Percentiles rank a stretch among this genome's conserved stretches.
phyloP scores from a whole-genome alignment of 2,329 filamentous ascomycete species.

The Spiromastix sp. region DNA sequence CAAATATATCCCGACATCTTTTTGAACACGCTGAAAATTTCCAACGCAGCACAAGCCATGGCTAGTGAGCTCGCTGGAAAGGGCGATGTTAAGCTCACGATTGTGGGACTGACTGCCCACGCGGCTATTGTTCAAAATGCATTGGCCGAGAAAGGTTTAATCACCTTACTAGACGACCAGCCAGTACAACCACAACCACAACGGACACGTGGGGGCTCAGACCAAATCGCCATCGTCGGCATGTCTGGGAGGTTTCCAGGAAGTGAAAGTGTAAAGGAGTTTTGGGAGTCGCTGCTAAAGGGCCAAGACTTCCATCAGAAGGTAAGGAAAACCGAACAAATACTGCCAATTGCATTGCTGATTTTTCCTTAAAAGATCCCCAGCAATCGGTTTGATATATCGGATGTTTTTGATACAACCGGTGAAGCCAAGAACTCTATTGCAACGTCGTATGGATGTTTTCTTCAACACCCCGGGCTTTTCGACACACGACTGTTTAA shows the following conservation, averaged over 20 bases:
- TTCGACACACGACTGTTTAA: constrained; percentile 19
- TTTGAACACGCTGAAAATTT: no score
- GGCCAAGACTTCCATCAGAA: constrained; percentile 19
- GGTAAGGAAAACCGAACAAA: no score
- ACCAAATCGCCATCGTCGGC: constrained; percentile 20
- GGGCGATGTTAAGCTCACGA: no score
- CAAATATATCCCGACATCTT: no score
- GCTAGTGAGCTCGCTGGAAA: background rate
- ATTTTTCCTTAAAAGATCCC: no score
- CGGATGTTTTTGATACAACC: constrained; percentile 13
- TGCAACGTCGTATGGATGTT: constrained; percentile 16
- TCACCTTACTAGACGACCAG: no score
- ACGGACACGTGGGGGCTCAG: constrained; percentile 8
- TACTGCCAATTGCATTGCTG: no score
- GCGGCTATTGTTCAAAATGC: no score
- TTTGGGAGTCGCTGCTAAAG: constrained; percentile 13
- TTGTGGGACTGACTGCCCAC: background rate
- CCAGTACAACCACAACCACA: no score
- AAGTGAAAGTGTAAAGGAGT: background rate
- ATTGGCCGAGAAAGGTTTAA: no score
- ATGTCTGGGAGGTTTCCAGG: constrained; percentile 16
- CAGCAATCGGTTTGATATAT: constrained; percentile 23
- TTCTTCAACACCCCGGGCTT: constrained; percentile 10
- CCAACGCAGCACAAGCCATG: background rate
- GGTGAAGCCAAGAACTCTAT: constrained; percentile 12